phyloP scores from a whole-genome alignment of 2,329 filamentous ascomycete species.

The Westerdykella ornata region DNA sequence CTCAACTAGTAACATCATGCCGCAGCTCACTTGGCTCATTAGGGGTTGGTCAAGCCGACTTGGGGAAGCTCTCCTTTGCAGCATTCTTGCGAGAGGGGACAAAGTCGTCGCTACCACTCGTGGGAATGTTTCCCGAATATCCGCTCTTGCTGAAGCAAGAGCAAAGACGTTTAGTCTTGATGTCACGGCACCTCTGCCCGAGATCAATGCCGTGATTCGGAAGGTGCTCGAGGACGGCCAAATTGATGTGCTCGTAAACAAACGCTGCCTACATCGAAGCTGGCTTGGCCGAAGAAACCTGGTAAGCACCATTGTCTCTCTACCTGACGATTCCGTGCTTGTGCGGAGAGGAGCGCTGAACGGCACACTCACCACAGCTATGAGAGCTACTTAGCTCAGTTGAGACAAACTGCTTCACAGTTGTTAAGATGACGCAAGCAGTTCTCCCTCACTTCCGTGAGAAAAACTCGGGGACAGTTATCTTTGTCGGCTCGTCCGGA shows the following conservation, averaged over 20 bases:
- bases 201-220: constrained; percentile 36
- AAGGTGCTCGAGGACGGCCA: constrained; percentile 21
- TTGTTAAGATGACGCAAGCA: constrained; percentile 36
- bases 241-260: constrained; percentile 22
- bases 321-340: not conserved
- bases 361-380: constrained; percentile 13
- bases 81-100: constrained; percentile 44
- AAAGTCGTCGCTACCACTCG: constrained; percentile 49
- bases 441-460: constrained; percentile 38
- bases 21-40: constrained; percentile 44
- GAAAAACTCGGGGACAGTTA: constrained; percentile 32
- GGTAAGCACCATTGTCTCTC: constrained; percentile 5
- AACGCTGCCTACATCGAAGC: constrained; percentile 16
- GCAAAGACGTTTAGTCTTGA: constrained; percentile 45
- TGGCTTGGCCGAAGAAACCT: constrained; percentile 13
- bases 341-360: not conserved
- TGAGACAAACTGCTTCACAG: constrained; percentile 41
- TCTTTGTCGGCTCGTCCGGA: constrained; percentile 21
- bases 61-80: constrained; percentile 42
- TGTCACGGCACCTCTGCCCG: constrained; percentile 38
- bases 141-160: constrained; percentile 40
- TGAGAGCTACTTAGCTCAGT: constrained; percentile 35
- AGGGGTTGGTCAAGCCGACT: constrained; percentile 49
- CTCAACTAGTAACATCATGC: constrained; percentile 6
- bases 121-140: constrained; percentile 30